Conservation (phyloP, 2,329 filamentous ascomycete species). For the Calonectria crousiana region DNA sequence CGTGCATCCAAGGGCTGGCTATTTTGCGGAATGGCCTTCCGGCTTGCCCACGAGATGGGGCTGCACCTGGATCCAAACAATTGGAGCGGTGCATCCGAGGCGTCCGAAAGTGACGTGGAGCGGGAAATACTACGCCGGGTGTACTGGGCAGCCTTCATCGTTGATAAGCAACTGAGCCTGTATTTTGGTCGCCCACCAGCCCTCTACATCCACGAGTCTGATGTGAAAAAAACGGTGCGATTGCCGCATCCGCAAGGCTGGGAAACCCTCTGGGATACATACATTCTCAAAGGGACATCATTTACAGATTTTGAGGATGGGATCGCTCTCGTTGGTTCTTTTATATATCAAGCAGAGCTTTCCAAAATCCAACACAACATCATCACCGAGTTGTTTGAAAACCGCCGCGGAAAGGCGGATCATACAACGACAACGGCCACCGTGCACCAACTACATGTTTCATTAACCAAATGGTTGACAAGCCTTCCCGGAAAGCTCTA, state of each 20-base stretch:
- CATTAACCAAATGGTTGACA: conserved; percentile 60
- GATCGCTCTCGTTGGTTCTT: conserved; percentile 56
- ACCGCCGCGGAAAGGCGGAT: conserved; percentile 55
- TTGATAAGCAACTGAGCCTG: conserved; percentile 63
- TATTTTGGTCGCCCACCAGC: conserved; percentile 65
- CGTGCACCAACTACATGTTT: conserved; percentile 58
- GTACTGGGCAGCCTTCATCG: conserved; percentile 64
- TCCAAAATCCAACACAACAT: conserved; percentile 62
- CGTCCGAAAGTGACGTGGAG: conserved; percentile 49
- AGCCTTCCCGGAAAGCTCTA: conserved; percentile 60
- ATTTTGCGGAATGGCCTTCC: conserved; percentile 64
- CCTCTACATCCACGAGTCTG: conserved; percentile 61
- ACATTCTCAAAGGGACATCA: conserved; percentile 57
- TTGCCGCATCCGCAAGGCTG: conserved; percentile 63
- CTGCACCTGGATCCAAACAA: conserved; percentile 64
- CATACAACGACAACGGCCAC: conserved; percentile 55
- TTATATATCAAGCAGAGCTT: conserved; percentile 61
- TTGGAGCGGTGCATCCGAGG: conserved; percentile 56
- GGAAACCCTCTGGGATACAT: conserved; percentile 59
- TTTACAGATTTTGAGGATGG: conserved; percentile 61
- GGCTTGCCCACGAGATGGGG: conserved; percentile 64
- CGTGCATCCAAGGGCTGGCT: conserved; percentile 64
- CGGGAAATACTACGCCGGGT: conserved; percentile 58
- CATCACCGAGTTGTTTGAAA: conserved; percentile 64
- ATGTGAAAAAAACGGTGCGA: conserved; percentile 61